These are phyloP conservation scores for Mortierella sp. DNA, from an alignment of 371 early-diverging fungal genomes.

Conservation along the genomic window DNA sequence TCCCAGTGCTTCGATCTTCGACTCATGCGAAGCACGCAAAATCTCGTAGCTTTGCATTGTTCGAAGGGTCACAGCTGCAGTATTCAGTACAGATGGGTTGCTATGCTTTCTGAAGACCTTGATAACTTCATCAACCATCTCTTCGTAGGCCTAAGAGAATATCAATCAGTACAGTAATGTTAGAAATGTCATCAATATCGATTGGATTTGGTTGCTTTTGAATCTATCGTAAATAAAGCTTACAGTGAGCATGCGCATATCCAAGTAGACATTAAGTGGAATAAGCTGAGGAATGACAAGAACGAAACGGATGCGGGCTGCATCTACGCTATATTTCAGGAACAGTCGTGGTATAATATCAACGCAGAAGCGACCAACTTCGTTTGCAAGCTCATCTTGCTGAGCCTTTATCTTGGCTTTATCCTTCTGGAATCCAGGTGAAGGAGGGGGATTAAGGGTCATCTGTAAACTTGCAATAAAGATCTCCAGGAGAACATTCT, in stretches of 20 bases:
- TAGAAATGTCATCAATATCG: background rate
- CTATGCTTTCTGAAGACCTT: slow-evolving; percentile 69
- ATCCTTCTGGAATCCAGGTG: slow-evolving; percentile 47
- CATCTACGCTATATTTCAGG: slow-evolving; percentile 74
- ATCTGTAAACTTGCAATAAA: slow-evolving; percentile 62
- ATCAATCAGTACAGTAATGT: background rate
- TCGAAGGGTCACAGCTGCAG: slow-evolving; percentile 60
- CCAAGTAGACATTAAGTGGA: slow-evolving; percentile 73
- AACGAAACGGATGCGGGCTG: slow-evolving; percentile 64
- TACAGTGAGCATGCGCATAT: slow-evolving; percentile 74
- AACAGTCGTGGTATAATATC: slow-evolving; percentile 71
- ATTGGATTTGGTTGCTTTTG: background rate
- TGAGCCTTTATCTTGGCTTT: slow-evolving; percentile 54
- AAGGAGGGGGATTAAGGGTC: slow-evolving; percentile 46
- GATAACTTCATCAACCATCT: slow-evolving; percentile 69
- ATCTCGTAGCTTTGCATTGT: slow-evolving; percentile 59
- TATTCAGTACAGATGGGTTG: slow-evolving; percentile 49
- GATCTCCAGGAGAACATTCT: slow-evolving; percentile 70
- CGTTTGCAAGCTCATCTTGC: slow-evolving; percentile 56
- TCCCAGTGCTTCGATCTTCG: slow-evolving; percentile 58
- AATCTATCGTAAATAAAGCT: slow-evolving; percentile 6
- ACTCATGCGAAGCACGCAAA: slow-evolving; percentile 57
- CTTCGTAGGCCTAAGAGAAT: slow-evolving; percentile 64
- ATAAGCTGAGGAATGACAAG: slow-evolving; percentile 68
- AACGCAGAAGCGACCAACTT: slow-evolving; percentile 70